Base-by-base conservation (phyloP, 2,329 filamentous ascomycete species). In the Paraphoma sp. region DNA sequence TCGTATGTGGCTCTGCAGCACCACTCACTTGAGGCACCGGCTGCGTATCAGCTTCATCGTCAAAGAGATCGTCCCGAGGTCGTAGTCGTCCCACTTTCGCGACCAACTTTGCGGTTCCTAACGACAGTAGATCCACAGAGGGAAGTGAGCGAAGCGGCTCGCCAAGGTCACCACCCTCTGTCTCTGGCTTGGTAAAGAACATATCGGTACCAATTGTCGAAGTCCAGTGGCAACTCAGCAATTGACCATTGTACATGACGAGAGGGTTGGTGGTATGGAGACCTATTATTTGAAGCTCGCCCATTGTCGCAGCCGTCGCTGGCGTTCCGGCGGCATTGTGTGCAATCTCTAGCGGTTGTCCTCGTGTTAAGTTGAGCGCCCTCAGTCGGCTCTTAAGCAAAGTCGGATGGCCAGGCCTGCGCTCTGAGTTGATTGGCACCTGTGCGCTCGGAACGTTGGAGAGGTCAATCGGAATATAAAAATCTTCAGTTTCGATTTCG, bases 181-280 rank as follows among this genome's bases (percentile, higher is more conserved):
- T 16, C 8, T 67, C 51, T 4, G 71, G 67, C 53, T 71, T 69
- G 6, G 62, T 83, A 67, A 97, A 89, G 42, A 96, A 85, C 62
- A 93, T 80, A 64, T 96, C 92, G 0, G 93, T 96, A 36, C 94
- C 94, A 43, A 96, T 86, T 57, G 92, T 89, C 59, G 91, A 87
- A 10, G 87, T 85, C 94, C 94, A 98, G 45, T 86, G 80, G 62
- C 92, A 94, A 61, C 87, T 87, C 72, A 93, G 95, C 18, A 96
- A 80, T 59, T 89, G 86, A 30, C 90, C 90, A 55, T 89, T 85
- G 77, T 96, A 96, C 18, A 90, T 89, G 56, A 97, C 83, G 29
- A 97, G 80, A 0, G 94, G 94, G 47, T 90, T 89, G 2, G 79
- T 70, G 1, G 89, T 89, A 75, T 96, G 90, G 3, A 97, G 82